Percentiles rank a stretch among this genome's conserved stretches.
Evolutionary conservation across 495 filamentous ascomycete species (phyloP).

Genomic region (Xylaria venustula): DNA sequence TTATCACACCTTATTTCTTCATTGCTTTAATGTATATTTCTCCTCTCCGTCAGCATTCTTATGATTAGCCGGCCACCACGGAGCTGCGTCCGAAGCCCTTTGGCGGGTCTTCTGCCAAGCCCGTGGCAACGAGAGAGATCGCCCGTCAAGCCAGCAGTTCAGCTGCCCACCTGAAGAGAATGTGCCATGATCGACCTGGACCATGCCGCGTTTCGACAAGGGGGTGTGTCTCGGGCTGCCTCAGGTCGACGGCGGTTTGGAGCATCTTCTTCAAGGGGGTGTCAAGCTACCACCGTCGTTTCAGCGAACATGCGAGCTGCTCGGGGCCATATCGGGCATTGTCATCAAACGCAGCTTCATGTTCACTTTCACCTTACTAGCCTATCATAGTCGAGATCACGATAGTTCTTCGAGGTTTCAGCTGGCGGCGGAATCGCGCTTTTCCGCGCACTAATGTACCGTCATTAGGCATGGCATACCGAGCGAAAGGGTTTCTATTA

Average conservation of each 20-base stretch:
- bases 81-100: neutral
- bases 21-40: no score
- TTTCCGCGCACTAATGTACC: no score
- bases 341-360: neutral
- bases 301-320: neutral
- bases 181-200: conserved; percentile 2
- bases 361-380: neutral
- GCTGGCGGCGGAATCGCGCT: no score
- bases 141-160: conserved; percentile 10
- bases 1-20: no score
- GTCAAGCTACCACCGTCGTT: neutral
- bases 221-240: neutral
- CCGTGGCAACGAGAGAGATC: conserved; percentile 9
- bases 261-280: neutral
- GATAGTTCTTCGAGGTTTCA: no score
- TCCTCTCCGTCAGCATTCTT: neutral
- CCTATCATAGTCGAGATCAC: neutral
- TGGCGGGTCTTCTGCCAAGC: conserved; percentile 9
- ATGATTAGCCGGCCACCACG: neutral
- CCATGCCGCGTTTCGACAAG: conserved; percentile 13
- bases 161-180: conserved; percentile 3
- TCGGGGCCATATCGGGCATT: no score
- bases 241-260: conserved; percentile 2
- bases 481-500: neutral
- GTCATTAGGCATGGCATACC: no score